Conservation (phyloP, 371 early-diverging fungal species). For the Syncephalastrum monosporum region DNA sequence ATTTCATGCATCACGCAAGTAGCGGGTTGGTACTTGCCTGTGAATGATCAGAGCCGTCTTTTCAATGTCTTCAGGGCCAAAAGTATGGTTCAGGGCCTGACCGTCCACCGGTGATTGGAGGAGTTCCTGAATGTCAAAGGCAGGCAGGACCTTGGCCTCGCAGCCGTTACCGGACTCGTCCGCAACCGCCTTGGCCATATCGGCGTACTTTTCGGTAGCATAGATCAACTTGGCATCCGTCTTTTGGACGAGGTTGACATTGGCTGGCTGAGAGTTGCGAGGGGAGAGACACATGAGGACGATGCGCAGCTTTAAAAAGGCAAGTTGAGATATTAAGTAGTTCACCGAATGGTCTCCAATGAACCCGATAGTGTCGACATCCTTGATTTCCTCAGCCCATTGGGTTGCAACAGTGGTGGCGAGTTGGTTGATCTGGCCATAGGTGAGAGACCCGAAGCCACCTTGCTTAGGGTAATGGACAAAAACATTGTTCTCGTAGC, state of each 20-base stretch:
- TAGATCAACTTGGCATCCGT: constrained; percentile 16
- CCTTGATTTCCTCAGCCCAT: constrained; percentile 6
- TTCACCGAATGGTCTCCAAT: constrained; percentile 20
- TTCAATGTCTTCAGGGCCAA: constrained; percentile 6
- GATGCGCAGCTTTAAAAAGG: constrained; percentile 21
- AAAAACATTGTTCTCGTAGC: constrained; percentile 5
- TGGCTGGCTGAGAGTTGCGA: constrained; percentile 31
- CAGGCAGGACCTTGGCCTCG: neutral
- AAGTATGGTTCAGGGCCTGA: neutral
- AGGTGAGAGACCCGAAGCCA: constrained; percentile 19
- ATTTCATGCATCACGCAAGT: neutral
- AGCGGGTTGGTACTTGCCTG: neutral
- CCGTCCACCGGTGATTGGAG: neutral
- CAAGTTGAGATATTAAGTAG: constrained; percentile 21
- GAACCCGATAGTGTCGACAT: constrained; percentile 11
- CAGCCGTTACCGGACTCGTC: neutral
- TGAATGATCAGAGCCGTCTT: constrained; percentile 20
- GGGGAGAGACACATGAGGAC: constrained; percentile 24
- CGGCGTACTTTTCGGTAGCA: constrained; percentile 10
- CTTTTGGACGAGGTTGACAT: constrained; percentile 19
- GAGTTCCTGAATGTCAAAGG: constrained; percentile 10
- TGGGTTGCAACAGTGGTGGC: constrained; percentile 28
- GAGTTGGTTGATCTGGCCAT: constrained; percentile 22
- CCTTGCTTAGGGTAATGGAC: constrained; percentile 6
- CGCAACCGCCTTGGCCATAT: constrained; percentile 4